Percentiles rank a stretch among this genome's conserved stretches.
Evolutionary conservation across 2,329 filamentous ascomycete genomes (phyloP).

Genomic region (Spiromastix sp.): DNA sequence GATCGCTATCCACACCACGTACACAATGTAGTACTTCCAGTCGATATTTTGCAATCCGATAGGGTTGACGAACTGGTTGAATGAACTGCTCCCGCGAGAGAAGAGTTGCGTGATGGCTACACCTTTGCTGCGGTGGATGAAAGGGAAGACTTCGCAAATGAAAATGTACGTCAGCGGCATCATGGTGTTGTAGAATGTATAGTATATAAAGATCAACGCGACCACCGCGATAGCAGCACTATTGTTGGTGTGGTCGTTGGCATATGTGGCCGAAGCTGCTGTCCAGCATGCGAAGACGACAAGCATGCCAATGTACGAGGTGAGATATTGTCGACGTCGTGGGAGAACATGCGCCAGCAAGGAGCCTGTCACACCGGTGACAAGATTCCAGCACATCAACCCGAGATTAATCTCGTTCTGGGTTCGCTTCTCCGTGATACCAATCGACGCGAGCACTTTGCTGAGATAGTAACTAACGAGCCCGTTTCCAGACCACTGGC

Average conservation of each 20-base stretch:
- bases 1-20: conserved; percentile 27
- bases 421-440: conserved; percentile 20
- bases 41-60: conserved; percentile 29
- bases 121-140: conserved; percentile 44
- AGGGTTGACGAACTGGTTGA: conserved; percentile 35
- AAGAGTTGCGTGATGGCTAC: conserved; percentile 47
- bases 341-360: conserved; percentile 27
- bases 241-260: conserved; percentile 25
- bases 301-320: conserved; percentile 41
- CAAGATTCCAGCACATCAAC: conserved; percentile 24
- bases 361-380: conserved; percentile 25
- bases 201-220: conserved; percentile 50
- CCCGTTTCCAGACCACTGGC: conserved; percentile 32
- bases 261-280: conserved; percentile 32
- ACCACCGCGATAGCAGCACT: conserved; percentile 28
- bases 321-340: conserved; percentile 30
- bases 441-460: conserved; percentile 23
- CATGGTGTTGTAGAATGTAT: conserved; percentile 45
- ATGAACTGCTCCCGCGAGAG: conserved; percentile 36
- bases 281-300: conserved; percentile 45
- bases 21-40: conserved; percentile 32
- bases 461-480: conserved; percentile 15
- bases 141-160: conserved; percentile 48
- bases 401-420: conserved; percentile 25
- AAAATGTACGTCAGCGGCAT: conserved; percentile 30